phyloP scores from a whole-genome alignment of 2,329 filamentous ascomycete genomes.

The Diaporthe citriasiana region DNA sequence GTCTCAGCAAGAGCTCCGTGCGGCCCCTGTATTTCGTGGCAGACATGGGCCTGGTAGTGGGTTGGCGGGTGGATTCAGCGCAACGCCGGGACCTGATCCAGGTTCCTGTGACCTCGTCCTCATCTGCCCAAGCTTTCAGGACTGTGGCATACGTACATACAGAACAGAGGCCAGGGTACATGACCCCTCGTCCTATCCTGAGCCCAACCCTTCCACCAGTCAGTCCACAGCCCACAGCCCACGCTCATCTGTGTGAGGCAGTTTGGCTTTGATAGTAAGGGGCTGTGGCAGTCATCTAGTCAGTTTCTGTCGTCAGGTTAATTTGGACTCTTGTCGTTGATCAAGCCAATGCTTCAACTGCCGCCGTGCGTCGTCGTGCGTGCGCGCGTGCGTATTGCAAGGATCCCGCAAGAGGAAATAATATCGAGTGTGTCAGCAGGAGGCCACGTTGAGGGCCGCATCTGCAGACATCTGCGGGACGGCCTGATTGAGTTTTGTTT shows the following conservation, averaged over 20 bases:
- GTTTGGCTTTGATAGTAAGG: conserved; percentile 13
- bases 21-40: conserved; percentile 38
- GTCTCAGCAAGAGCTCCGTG: conserved; percentile 37
- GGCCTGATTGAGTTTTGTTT: conserved; percentile 33
- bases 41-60: conserved; percentile 23
- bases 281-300: conserved; percentile 22
- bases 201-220: conserved; percentile 1
- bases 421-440: conserved; percentile 31
- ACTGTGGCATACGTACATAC: not conserved
- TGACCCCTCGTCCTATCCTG: not conserved
- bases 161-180: not conserved
- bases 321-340: not conserved
- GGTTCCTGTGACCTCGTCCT: conserved; percentile 7
- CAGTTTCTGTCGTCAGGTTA: not conserved
- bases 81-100: conserved; percentile 37
- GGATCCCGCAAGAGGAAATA: conserved; percentile 29
- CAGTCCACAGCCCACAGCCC: conserved; percentile 1
- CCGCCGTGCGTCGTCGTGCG: conserved; percentile 24
- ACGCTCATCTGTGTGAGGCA: conserved; percentile 25
- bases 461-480: conserved; percentile 29
- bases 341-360: not conserved
- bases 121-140: not conserved
- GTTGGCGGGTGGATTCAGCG: conserved; percentile 25
- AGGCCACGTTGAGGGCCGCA: conserved; percentile 27
- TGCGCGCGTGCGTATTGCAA: conserved; percentile 17